These are phyloP conservation scores for Periconia macrospinosa DNA, from an alignment of 2,329 filamentous ascomycete genomes.

Conservation along the genomic window DNA sequence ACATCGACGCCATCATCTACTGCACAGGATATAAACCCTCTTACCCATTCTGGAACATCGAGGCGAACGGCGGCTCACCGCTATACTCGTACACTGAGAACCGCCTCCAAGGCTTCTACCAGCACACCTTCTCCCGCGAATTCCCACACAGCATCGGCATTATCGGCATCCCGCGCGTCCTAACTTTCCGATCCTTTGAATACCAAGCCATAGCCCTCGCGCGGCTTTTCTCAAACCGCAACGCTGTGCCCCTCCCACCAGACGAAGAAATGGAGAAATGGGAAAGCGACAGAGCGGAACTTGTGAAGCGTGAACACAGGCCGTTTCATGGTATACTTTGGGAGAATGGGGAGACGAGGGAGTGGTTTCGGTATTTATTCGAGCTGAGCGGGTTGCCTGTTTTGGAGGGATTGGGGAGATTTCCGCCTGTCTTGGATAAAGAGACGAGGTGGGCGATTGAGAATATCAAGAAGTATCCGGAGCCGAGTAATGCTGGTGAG, in stretches of 20 bases:
- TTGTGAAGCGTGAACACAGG: constrained; percentile 30
- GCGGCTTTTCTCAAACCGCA: constrained; percentile 50
- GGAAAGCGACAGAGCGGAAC: constrained; percentile 47
- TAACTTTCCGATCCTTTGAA: constrained; percentile 59
- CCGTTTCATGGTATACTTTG: constrained; percentile 59
- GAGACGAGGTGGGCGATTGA: constrained; percentile 38
- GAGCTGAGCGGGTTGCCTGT: constrained; percentile 53
- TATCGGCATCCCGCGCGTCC: constrained; percentile 55
- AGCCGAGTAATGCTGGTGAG: constrained; percentile 11
- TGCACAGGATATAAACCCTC: constrained; percentile 43
- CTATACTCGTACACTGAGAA: constrained; percentile 55
- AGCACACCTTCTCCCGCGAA: constrained; percentile 37
- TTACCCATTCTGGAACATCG: constrained; percentile 55
- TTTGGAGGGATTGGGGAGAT: constrained; percentile 46
- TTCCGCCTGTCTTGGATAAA: constrained; percentile 18
- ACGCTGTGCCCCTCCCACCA: constrained; percentile 44
- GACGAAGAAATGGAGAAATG: constrained; percentile 50
- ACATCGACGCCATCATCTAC: constrained; percentile 34
- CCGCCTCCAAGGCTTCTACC: constrained; percentile 50
- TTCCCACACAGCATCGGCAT: constrained; percentile 50
- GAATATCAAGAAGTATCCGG: constrained; percentile 27
- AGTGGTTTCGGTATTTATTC: constrained; percentile 53
- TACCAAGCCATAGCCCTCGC: constrained; percentile 60
- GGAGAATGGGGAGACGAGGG: constrained; percentile 55
- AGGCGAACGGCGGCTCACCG: constrained; percentile 43